These are phyloP conservation scores for Coniophora puteana DNA, from an alignment of 1,284 basidiomycete genomes.

Conservation along the genomic window DNA sequence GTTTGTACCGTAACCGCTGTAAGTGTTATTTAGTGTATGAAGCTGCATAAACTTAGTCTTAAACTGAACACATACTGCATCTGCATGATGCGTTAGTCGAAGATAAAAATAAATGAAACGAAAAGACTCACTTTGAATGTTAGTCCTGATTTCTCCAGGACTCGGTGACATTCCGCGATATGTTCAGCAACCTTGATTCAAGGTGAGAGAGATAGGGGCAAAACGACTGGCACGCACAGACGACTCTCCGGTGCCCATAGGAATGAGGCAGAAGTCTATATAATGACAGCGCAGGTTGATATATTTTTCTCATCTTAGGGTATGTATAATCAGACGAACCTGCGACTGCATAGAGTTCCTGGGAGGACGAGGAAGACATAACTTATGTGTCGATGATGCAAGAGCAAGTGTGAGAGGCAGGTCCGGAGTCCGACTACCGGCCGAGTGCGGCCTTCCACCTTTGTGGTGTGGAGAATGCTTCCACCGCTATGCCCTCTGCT, in stretches of 20 bases:
- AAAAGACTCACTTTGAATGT: slow-evolving; percentile 62
- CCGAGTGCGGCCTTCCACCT: no score
- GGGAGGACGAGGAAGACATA: slow-evolving; percentile 11
- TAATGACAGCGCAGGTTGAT: slow-evolving; percentile 6
- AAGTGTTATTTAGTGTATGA: no score
- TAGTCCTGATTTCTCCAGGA: slow-evolving; percentile 80
- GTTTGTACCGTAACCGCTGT: slow-evolving; percentile 88
- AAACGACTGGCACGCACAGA: slow-evolving; percentile 43
- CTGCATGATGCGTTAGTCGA: slow-evolving; percentile 33
- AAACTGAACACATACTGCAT: slow-evolving; percentile 59
- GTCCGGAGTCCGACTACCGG: no score
- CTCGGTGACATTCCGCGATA: slow-evolving; percentile 74
- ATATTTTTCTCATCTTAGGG: background rate
- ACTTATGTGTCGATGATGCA: no score
- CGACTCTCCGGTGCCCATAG: slow-evolving; percentile 69
- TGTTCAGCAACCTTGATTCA: slow-evolving; percentile 60
- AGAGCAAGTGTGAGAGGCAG: no score
- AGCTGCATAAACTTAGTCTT: no score
- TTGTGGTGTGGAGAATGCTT: slow-evolving; percentile 5
- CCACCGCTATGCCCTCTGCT: slow-evolving; percentile 42
- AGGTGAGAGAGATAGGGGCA: background rate
- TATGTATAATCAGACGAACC: slow-evolving; percentile 30
- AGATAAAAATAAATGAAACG: slow-evolving; percentile 8
- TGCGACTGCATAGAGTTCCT: slow-evolving; percentile 62
- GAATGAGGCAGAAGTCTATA: slow-evolving; percentile 84